Conservation (phyloP, 2,329 filamentous ascomycete species). For the Aspergillus pseudoviridinutans region DNA sequence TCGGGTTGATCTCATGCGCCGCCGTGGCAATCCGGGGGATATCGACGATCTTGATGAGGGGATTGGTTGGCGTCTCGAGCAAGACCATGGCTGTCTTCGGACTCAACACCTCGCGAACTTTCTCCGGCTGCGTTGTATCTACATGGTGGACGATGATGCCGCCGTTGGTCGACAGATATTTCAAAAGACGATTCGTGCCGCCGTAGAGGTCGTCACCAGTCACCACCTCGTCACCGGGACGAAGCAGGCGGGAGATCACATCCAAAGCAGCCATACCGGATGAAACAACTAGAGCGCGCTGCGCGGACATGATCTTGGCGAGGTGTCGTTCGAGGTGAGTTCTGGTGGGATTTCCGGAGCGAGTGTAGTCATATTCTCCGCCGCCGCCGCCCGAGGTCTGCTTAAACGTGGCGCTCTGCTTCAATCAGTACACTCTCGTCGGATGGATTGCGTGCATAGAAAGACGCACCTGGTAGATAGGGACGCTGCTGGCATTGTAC, state of each 20-base stretch:
- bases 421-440: not conserved
- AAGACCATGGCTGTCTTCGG: slow-evolving; percentile 91
- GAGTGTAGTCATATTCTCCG: slow-evolving; percentile 95
- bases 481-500: slow-evolving; percentile 92
- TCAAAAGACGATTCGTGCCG: slow-evolving; percentile 87
- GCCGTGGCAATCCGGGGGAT: slow-evolving; percentile 73
- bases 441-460: too few species aligned
- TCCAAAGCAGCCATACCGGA: slow-evolving; percentile 97
- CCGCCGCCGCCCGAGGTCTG: slow-evolving; percentile 76
- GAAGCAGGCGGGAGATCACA: slow-evolving; percentile 86
- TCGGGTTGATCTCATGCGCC: slow-evolving; percentile 72
- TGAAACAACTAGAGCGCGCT: slow-evolving; percentile 84
- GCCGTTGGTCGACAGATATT: slow-evolving; percentile 82
- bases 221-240: slow-evolving; percentile 92
- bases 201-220: slow-evolving; percentile 97
- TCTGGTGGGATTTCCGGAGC: slow-evolving; percentile 92
- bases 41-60: slow-evolving; percentile 96
- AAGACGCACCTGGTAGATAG: slow-evolving; percentile 75
- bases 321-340: slow-evolving; percentile 94
- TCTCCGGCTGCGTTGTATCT: slow-evolving; percentile 77
- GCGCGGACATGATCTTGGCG: slow-evolving; percentile 98
- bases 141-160: slow-evolving; percentile 95
- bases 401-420: slow-evolving; percentile 89
- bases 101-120: slow-evolving; percentile 64
- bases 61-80: slow-evolving; percentile 94